Conservation (phyloP, 108 stramenopile genomes). For the Chaetoceros tenuissimus region DNA sequence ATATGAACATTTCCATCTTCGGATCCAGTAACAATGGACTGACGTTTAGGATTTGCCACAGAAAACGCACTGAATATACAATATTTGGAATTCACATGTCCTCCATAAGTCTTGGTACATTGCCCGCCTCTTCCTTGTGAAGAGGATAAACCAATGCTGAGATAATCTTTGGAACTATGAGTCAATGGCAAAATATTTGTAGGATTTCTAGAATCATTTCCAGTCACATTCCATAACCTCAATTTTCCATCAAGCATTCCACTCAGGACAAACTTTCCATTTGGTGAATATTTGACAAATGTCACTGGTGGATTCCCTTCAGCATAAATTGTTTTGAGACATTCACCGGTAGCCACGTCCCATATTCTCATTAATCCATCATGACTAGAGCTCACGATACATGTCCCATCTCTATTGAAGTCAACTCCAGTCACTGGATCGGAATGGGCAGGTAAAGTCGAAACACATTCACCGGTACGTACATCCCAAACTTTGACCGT, state of each 20-base stretch:
- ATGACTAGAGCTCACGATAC: constrained; percentile 69
- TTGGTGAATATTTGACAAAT: constrained; percentile 79
- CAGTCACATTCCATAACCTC: constrained; percentile 67
- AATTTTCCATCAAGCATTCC: constrained; percentile 75
- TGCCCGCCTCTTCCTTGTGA: background rate
- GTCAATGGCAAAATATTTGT: background rate
- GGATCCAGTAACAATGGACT: constrained; percentile 74
- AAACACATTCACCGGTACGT: constrained; percentile 81
- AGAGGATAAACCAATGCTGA: background rate
- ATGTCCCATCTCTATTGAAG: constrained; percentile 86
- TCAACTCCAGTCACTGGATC: constrained; percentile 92
- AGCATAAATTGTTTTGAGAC: constrained; percentile 91
- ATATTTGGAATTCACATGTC: constrained; percentile 55
- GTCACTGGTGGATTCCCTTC: constrained; percentile 84
- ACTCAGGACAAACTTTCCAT: constrained; percentile 81
- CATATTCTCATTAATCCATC: constrained; percentile 93
- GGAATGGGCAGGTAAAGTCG: constrained; percentile 88
- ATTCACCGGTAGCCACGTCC: constrained; percentile 93
- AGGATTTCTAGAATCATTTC: constrained; percentile 20
- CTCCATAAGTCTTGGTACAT: constrained; percentile 39
- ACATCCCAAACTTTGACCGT: constrained; percentile 96
- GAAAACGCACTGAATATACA: constrained; percentile 69
- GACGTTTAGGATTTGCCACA: constrained; percentile 44
- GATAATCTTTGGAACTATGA: background rate
- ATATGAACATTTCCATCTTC: constrained; percentile 84